Percentiles rank a stretch among this genome's conserved stretches.
Evolutionary conservation across 2,329 filamentous ascomycete genomes (phyloP).

Genomic region (Ophiostoma angusticollis): DNA sequence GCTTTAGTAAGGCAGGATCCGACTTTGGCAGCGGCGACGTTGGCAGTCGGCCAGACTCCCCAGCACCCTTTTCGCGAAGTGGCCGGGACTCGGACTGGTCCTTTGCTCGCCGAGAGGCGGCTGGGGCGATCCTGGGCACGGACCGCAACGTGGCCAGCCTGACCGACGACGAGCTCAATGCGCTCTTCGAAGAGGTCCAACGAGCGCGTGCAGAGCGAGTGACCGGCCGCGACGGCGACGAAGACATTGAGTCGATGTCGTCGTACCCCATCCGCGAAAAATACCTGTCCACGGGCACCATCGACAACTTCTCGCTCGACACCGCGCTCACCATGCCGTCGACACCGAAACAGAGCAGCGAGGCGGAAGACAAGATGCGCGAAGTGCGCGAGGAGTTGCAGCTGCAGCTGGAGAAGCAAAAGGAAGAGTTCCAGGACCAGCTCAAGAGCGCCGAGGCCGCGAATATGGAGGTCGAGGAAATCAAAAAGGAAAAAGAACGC

Average conservation of each 20-base stretch:
- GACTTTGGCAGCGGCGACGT: slow-evolving; percentile 49
- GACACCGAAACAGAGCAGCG: slow-evolving; percentile 68
- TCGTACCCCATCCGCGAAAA: slow-evolving; percentile 87
- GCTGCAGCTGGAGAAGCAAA: slow-evolving; percentile 67
- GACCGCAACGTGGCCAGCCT: slow-evolving; percentile 86
- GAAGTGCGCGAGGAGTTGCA: slow-evolving; percentile 75
- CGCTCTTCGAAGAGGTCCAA: slow-evolving; percentile 87
- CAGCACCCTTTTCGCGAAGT: slow-evolving; percentile 49
- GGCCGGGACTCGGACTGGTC: slow-evolving; percentile 89
- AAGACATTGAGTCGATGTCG: slow-evolving; percentile 78
- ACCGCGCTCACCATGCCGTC: slow-evolving; percentile 90
- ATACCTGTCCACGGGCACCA: slow-evolving; percentile 84
- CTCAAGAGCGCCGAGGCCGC: slow-evolving; percentile 62
- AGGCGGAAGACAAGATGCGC: slow-evolving; percentile 62
- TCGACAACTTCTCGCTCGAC: slow-evolving; percentile 93
- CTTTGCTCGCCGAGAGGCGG: slow-evolving; percentile 84
- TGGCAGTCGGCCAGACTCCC: slow-evolving; percentile 72
- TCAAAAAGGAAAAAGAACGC: slow-evolving; percentile 65
- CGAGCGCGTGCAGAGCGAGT: slow-evolving; percentile 68
- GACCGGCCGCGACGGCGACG: slow-evolving; percentile 61
- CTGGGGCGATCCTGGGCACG: slow-evolving; percentile 73
- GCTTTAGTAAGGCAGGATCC: slow-evolving; percentile 64
- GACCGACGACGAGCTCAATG: slow-evolving; percentile 87
- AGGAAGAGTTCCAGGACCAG: slow-evolving; percentile 68
- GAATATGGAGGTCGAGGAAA: slow-evolving; percentile 68